phyloP scores from a whole-genome alignment of 768 basidiomycete species.

The Pisolithus orientalis region DNA sequence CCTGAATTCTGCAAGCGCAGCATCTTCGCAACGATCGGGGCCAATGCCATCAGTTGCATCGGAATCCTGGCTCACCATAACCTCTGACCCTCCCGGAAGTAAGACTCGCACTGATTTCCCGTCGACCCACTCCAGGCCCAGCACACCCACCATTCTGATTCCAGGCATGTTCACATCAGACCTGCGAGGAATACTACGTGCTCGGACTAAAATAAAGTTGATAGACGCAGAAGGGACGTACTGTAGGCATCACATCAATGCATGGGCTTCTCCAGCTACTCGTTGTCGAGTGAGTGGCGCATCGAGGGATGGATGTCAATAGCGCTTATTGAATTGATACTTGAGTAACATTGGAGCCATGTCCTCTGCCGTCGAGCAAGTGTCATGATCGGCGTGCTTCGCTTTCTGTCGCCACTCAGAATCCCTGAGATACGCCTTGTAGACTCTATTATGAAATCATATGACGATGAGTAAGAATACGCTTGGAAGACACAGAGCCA shows the following conservation, averaged over 20 bases:
- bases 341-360: conserved; percentile 59
- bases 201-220: neutral
- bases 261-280: conserved; percentile 82
- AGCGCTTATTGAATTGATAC: conserved; percentile 83
- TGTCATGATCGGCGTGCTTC: neutral
- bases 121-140: conserved; percentile 43
- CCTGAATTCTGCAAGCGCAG: conserved; percentile 39
- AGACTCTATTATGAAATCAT: conserved; percentile 54
- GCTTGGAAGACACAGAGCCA: conserved; percentile 15
- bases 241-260: conserved; percentile 76
- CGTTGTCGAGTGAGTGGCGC: conserved; percentile 69
- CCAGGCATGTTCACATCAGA: conserved; percentile 86
- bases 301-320: conserved; percentile 83
- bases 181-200: conserved; percentile 24
- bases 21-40: conserved; percentile 5
- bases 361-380: conserved; percentile 12
- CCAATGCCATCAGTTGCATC: conserved; percentile 26
- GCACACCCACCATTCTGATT: conserved; percentile 76
- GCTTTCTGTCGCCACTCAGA: neutral
- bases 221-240: conserved; percentile 23
- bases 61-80: conserved; percentile 26
- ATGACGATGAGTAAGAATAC: conserved; percentile 15
- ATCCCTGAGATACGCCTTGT: conserved; percentile 44
- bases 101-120: conserved; percentile 74
- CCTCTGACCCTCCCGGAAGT: conserved; percentile 66